Conservation (phyloP, 1,139 yeast genomes). For the Debaryomyces fabryi region DNA sequence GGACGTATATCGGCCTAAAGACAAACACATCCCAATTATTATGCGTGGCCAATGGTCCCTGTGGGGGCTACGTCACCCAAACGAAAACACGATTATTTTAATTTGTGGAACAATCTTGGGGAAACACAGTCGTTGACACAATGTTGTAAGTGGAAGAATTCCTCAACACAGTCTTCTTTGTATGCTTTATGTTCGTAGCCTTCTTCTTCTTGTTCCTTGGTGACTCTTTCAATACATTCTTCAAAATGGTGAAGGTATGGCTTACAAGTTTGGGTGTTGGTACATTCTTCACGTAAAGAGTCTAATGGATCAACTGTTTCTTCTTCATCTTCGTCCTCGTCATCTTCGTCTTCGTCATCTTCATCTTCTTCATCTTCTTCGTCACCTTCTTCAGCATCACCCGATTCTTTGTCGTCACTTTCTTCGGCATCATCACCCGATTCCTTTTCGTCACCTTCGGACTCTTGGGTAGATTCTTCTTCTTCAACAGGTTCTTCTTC, state of each 20-base stretch:
- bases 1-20: not conserved
- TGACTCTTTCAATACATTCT: constrained; percentile 94
- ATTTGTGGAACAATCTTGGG: constrained; percentile 83
- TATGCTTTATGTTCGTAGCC: constrained; percentile 77
- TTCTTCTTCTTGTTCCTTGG: constrained; percentile 80
- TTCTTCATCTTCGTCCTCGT: constrained; percentile 79
- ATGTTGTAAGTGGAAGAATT: constrained; percentile 95
- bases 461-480: constrained; percentile 6
- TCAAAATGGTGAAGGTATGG: constrained; percentile 85
- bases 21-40: not conserved
- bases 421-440: constrained; percentile 19
- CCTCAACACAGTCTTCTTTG: constrained; percentile 98
- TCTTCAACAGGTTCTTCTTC: constrained; percentile 10
- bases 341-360: constrained; percentile 71
- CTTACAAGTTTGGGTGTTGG: constrained; percentile 67
- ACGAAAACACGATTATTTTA: constrained; percentile 53
- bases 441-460: constrained; percentile 16
- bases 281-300: constrained; percentile 67
- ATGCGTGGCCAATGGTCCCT: constrained; percentile 2
- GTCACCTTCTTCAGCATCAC: constrained; percentile 49
- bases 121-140: constrained; percentile 92
- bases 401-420: constrained; percentile 36
- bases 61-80: not conserved
- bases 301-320: constrained; percentile 72
- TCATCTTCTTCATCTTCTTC: constrained; percentile 64